These are phyloP conservation scores for Yamadazyma atmosphaerica DNA, from an alignment of 1,139 yeast genomes.

Conservation along the genomic window DNA sequence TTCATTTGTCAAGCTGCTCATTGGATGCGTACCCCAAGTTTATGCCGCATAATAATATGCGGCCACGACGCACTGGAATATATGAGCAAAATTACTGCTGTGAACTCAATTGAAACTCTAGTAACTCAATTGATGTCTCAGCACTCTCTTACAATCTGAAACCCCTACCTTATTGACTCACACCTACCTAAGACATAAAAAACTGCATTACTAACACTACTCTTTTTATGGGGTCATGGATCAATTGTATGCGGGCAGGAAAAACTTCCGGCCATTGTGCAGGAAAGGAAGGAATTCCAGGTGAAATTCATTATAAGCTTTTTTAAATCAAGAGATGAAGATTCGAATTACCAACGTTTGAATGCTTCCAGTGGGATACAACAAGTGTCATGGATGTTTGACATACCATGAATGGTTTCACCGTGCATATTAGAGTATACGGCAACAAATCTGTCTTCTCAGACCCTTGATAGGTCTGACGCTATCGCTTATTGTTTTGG, in stretches of 20 bases:
- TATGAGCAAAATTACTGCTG: too few species aligned
- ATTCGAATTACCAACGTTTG: neutral
- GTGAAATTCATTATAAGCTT: conserved; percentile 2
- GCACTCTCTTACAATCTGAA: too few species aligned
- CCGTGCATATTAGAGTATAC: too few species aligned
- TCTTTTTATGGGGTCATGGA: too few species aligned
- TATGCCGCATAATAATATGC: neutral
- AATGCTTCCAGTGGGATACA: too few species aligned
- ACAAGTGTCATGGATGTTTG: too few species aligned
- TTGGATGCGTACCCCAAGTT: neutral
- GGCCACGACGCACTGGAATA: too few species aligned
- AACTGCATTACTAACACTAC: too few species aligned
- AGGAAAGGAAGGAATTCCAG: conserved; percentile 3
- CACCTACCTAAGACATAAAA: neutral
- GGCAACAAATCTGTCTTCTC: too few species aligned
- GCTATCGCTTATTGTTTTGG: neutral
- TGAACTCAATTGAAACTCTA: too few species aligned
- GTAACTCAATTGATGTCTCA: too few species aligned
- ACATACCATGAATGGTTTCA: too few species aligned
- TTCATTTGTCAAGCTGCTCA: neutral
- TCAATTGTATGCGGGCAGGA: conserved; percentile 1
- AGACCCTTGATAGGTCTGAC: neutral
- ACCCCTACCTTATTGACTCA: neutral
- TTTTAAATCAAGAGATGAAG: neutral
- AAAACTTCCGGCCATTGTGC: conserved; percentile 2